phyloP scores from a whole-genome alignment of 1,139 yeast species.

The Torulaspora pretoriensis region DNA sequence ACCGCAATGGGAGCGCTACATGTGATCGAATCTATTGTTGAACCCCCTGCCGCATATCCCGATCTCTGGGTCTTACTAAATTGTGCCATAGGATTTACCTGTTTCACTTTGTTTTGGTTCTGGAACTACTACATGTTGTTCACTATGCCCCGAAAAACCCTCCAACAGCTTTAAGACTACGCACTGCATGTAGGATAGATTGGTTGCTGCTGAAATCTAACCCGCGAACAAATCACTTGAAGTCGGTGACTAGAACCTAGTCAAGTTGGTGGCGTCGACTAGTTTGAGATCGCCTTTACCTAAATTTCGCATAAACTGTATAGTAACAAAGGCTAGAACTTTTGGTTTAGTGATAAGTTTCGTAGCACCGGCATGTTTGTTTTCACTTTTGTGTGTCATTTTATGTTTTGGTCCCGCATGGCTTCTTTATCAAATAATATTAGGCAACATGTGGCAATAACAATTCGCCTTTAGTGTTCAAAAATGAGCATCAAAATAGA shows the following conservation, averaged over 20 bases:
- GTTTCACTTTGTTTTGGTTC: slow-evolving; percentile 71
- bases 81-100: slow-evolving; percentile 66
- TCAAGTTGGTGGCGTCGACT: no score
- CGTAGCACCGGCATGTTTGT: no score
- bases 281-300: no score
- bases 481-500: no score
- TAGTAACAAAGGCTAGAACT: no score
- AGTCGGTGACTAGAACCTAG: background rate
- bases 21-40: slow-evolving; percentile 46
- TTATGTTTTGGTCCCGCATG: no score
- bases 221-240: background rate
- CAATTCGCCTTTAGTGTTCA: no score
- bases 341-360: no score
- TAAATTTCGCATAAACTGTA: no score
- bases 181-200: background rate
- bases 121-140: slow-evolving; percentile 62
- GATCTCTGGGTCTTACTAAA: slow-evolving; percentile 84
- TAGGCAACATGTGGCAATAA: no score
- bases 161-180: slow-evolving; percentile 22
- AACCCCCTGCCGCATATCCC: slow-evolving; percentile 63
- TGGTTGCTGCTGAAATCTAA: background rate
- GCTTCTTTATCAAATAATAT: no score
- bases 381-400: no score
- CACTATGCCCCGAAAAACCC: slow-evolving; percentile 32
- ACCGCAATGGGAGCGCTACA: slow-evolving; percentile 51